A percentile compares a stretch with the other conserved stretches of the same genome.
These are phyloP conservation scores for Phytopythium litorale DNA, from an alignment of 352 stramenopile genomes.

Conservation along the genomic window DNA sequence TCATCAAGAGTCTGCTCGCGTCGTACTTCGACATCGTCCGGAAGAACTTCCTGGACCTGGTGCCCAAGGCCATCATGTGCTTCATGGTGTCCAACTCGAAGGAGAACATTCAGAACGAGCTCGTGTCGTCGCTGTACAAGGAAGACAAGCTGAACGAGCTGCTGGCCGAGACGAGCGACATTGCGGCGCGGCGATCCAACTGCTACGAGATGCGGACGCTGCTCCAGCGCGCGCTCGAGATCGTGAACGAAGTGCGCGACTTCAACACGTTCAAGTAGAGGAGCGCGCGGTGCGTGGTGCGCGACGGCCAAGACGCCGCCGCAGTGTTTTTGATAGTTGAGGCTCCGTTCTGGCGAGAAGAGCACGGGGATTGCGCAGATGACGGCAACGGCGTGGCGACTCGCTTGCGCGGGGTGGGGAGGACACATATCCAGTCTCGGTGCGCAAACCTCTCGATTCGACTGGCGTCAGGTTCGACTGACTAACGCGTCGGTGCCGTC, in stretches of 20 bases:
- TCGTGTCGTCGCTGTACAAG: conserved; percentile 96
- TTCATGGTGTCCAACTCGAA: conserved; percentile 95
- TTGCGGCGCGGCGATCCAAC: conserved; percentile 92
- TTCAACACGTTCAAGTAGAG: conserved; percentile 96
- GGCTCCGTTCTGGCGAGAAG: conserved; percentile 1
- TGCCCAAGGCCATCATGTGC: conserved; percentile 99
- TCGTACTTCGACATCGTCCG: conserved; percentile 99
- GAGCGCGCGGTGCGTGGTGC: neutral
- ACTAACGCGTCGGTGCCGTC: neutral
- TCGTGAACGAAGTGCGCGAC: conserved; percentile 98
- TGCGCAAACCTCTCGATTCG: neutral
- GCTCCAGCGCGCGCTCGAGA: conserved; percentile 94
- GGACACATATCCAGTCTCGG: neutral
- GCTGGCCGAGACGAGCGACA: conserved; percentile 94
- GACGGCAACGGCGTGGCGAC: neutral
- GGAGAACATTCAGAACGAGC: conserved; percentile 97
- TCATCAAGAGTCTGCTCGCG: conserved; percentile 96
- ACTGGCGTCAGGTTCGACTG: neutral
- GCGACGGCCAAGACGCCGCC: neutral
- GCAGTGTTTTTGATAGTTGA: conserved; percentile 8
- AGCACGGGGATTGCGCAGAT: neutral
- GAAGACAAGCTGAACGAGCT: conserved; percentile 95
- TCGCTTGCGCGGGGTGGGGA: neutral
- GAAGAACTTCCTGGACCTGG: conserved; percentile 99
- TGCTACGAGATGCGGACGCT: conserved; percentile 97